These are phyloP conservation scores for Priceomyces medius DNA, from an alignment of 805 yeast species.

Conservation along the genomic window DNA sequence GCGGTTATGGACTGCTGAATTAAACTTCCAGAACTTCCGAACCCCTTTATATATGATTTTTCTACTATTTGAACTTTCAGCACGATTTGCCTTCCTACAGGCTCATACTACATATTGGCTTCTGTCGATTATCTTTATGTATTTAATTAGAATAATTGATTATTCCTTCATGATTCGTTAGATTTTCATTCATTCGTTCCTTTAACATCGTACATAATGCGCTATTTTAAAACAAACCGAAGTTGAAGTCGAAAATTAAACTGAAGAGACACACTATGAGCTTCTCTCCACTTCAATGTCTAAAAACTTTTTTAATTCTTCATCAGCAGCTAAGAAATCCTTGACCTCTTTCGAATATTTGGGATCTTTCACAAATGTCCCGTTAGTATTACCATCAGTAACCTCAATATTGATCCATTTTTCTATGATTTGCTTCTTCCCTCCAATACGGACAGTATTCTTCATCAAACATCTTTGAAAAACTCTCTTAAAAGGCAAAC, in stretches of 20 bases:
- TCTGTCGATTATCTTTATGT: background rate
- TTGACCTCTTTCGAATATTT: slow-evolving; percentile 26
- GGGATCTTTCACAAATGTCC: slow-evolving; percentile 19
- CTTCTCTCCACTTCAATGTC: slow-evolving; percentile 18
- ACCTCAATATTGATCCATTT: slow-evolving; percentile 41
- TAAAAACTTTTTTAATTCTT: slow-evolving; percentile 33
- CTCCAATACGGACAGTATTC: slow-evolving; percentile 18
- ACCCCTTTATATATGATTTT: no score
- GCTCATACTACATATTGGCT: background rate
- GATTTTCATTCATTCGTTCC: no score
- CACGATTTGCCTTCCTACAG: background rate
- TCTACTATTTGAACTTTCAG: background rate
- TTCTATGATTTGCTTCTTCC: slow-evolving; percentile 23
- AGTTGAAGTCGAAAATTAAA: no score
- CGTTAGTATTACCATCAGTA: slow-evolving; percentile 35
- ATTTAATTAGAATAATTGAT: background rate
- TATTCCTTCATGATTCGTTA: no score
- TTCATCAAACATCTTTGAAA: slow-evolving; percentile 41
- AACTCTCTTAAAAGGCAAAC: slow-evolving; percentile 42
- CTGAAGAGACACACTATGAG: background rate
- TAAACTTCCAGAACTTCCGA: no score
- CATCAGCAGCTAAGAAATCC: slow-evolving; percentile 38
- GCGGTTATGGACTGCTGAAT: no score
- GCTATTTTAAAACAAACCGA: no score
- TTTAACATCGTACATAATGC: no score